Evolutionary conservation across 148 eudicot genomes (phyloP), one percentile per base, ranked within the genome.

Genomic region (Chenopodium album): DNA sequence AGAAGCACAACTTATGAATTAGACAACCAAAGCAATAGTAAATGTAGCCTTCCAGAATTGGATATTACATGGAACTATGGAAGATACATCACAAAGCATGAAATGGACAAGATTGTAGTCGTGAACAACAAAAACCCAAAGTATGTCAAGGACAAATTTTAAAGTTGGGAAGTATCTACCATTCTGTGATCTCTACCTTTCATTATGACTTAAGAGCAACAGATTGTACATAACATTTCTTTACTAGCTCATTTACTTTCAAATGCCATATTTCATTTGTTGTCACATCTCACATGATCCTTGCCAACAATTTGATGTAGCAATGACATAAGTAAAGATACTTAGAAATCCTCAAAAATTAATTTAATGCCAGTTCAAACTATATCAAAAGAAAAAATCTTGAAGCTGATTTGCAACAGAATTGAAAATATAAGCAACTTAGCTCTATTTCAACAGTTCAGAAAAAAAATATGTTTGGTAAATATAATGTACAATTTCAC

Each of bases 401-500:
- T 23, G 22, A 80, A 23, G 34, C 76, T 71, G 4, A 41, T 23
- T 54, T 34, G 37, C 17, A 54, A 11, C 14, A 54, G 14, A 54
- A 54, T 34, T 34, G 37, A 34, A 34, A 34, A 34, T 34, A 34
- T 34, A 34, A 59, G 4, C 17, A 2, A 79, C 52, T 22, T 6
- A 76, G 19, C 19, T 37, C 26, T 60, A 41, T 26, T 37, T 32
- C 31, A 71, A 54, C 71, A 59, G 31, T 19, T 63, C 68, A 71
- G 6, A 44, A n/a, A 4, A n/a, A n/a, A 44, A 73, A 66, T 37
- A 37, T 37, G 47, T 54, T 47, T 6, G 46, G 67, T 72, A 7
- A 67, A 83, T 31, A 26, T 74, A 32, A 59, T 54, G 62, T 31
- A 50, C 37, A 75, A 76, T 68, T 75, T 26, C 22, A 68, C 48